A percentile compares a stretch with the other conserved stretches of the same genome.
phyloP scores from a whole-genome alignment of 192 early-diverging fungal species.

The Helicostylum pulchrum region DNA sequence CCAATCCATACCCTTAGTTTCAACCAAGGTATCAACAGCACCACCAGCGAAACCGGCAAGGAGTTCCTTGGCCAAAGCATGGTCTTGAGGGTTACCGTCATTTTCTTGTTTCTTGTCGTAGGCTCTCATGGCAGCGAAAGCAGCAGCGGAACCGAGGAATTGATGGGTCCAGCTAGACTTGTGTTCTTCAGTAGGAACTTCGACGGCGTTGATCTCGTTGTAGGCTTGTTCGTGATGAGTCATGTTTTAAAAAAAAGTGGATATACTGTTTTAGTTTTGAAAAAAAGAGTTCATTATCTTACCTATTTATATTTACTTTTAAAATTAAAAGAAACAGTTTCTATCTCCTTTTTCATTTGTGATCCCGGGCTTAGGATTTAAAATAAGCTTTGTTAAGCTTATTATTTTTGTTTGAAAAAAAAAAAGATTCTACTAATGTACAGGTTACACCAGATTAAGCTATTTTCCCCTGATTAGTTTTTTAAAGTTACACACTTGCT shows the following conservation, averaged over 20 bases:
- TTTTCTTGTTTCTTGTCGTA: slow-evolving; percentile 26
- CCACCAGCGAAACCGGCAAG: slow-evolving; percentile 46
- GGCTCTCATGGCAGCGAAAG: slow-evolving; percentile 48
- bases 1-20: slow-evolving; percentile 45
- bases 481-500: no score
- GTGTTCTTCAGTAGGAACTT: slow-evolving; percentile 23
- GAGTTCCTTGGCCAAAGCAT: slow-evolving; percentile 41
- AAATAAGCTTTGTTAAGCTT: no score
- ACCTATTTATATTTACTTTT: background rate
- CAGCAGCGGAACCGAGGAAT: slow-evolving; percentile 48
- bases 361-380: no score
- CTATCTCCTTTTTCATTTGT: no score
- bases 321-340: background rate
- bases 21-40: slow-evolving; percentile 36
- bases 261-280: background rate
- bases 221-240: slow-evolving; percentile 22
- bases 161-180: slow-evolving; percentile 36
- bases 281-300: slow-evolving; percentile 5
- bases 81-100: slow-evolving; percentile 3
- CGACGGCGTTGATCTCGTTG: slow-evolving; percentile 19
- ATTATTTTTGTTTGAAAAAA: no score
- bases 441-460: no score
- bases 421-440: no score
- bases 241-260: slow-evolving; percentile 7
- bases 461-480: no score